Evolutionary conservation across 345 rosid genomes (phyloP).

Genomic region (Eucalyptus erythrocorys): DNA sequence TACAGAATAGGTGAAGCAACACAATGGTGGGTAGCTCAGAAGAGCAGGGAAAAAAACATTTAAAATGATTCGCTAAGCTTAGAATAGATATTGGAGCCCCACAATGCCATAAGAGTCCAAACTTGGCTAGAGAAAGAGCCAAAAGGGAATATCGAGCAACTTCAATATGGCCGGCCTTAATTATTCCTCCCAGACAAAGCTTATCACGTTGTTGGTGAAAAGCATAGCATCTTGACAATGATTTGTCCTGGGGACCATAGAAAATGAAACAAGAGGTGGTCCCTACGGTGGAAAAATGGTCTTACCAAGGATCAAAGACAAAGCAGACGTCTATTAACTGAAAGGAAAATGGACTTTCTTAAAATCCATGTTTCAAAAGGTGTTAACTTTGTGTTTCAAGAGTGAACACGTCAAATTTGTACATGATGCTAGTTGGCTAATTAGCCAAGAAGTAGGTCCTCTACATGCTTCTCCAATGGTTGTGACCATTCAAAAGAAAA

Average conservation of each 20-base stretch:
- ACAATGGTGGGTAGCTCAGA: neutral
- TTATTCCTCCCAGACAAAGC: conserved; percentile 42
- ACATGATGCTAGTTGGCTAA: neutral
- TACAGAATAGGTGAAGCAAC: neutral
- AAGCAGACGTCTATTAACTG: neutral
- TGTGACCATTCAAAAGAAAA: neutral
- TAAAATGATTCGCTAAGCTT: neutral
- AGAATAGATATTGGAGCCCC: conserved; percentile 16
- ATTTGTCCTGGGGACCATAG: conserved; percentile 47
- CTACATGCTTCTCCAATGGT: neutral
- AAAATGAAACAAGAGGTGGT: conserved; percentile 3
- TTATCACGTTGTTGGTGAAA: conserved; percentile 55
- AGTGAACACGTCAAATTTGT: neutral
- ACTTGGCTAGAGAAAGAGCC: conserved; percentile 8
- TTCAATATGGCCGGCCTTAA: conserved; percentile 37
- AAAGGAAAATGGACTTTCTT: conserved; percentile 5
- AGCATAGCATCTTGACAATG: conserved; percentile 36
- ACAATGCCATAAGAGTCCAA: conserved; percentile 15
- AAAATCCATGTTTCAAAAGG: conserved; percentile 8
- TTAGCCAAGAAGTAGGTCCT: neutral
- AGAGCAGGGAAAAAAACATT: neutral
- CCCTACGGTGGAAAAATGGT: conserved; percentile 9
- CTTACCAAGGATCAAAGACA: neutral
- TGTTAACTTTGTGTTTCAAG: neutral
- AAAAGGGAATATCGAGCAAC: conserved; percentile 9